Evolutionary conservation across 371 early-diverging fungal genomes (phyloP), one percentile per base, ranked within the genome.

Genomic region (Mucor saturninus): DNA sequence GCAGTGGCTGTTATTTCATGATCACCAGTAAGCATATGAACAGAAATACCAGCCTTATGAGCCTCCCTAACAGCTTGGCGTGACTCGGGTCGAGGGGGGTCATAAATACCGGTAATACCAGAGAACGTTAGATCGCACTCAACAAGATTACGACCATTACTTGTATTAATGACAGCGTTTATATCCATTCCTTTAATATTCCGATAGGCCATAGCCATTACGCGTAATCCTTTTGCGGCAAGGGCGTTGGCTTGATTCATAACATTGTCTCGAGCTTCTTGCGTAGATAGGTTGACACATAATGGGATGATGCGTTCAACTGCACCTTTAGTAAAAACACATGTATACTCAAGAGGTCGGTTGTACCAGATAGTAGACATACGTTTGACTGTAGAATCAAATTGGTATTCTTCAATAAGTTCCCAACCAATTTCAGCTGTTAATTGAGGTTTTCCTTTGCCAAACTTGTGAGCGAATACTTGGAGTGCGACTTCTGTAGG

Each of bases 11-110:
- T 97, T 10, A 84, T 82, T 13, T 91, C 87, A 64, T 96, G 96
- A 68, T 97, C 96, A 30, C 97, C 97, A 2, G 97, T 97, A 35
- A 96, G 83, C 95, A 97, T 96, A 61, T 92, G 88, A 14, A 97
- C 96, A 28, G 85, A 83, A 71, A 98, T 95, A 21, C 97, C 97
- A 5, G 97, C 96, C n/a, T 74, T 73, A 56, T 94, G 89, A 54
- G 96, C 95, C 67, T 92, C 87, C 65, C 83, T 71, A 13, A 96
- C 94, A 51, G 94, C 93, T 5, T 80, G 80, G 29, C 84, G 63
- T 0, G 88, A 86, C 73, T 90, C 91, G 6, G 83, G 72, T 2
- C 91, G 89, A 26, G 96, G 95, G 21, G 96, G 96, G 69, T 96
- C 98, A 65, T 92, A 91, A 56, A 98, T 86, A 40, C 95, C 96